Evolutionary conservation across 177 flowering plant species (phyloP), one percentile per base, ranked within the genome.

Genomic region (Tripterygium wilfordii): DNA sequence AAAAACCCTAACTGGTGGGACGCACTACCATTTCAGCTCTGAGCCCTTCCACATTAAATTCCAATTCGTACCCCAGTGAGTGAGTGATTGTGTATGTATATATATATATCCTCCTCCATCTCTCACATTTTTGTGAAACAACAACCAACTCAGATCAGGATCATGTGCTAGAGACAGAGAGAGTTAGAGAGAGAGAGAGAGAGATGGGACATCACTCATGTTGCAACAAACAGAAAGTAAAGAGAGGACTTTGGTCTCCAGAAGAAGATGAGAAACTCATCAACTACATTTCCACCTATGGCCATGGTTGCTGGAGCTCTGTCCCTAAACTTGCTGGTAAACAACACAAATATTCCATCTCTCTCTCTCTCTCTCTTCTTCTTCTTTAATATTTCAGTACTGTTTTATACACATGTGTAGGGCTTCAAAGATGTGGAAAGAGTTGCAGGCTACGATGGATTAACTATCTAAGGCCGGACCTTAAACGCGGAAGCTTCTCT

Each of bases 381-480:
- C 37, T 17, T 54, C 36, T 23, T 42, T 26, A 8, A 40, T 50
- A 0, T 50, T n/a, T 26, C 12, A 30, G 12, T 30, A 30, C 12
- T 30, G 33, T 6, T 30, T 30, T 7, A 30, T n/a, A n/a, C n/a
- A n/a, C n/a, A n/a, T n/a, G n/a, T 54, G 42, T 67, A 79, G 95
- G 97, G 28, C 56, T 90, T 40, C 88, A 90, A 60, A 79, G 97
- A 62, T 90, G 97, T 71, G 96, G 97, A 4, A 89, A 89, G 71
- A 89, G 97, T 42, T 89, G 97, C 70, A 86, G 97, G 41, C 47
- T 84, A 30, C 70, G 97, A 57, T 90, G 97, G 97, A 84, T 84
- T 54, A 89, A 89, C 61, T 89, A 89, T 60, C 71, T 89, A 4
- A 75, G 95, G 61, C 97, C 95, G 31, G 97, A 86, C 51, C 53